phyloP scores from a whole-genome alignment of 768 basidiomycete species.

The Termitomyces sp. region DNA sequence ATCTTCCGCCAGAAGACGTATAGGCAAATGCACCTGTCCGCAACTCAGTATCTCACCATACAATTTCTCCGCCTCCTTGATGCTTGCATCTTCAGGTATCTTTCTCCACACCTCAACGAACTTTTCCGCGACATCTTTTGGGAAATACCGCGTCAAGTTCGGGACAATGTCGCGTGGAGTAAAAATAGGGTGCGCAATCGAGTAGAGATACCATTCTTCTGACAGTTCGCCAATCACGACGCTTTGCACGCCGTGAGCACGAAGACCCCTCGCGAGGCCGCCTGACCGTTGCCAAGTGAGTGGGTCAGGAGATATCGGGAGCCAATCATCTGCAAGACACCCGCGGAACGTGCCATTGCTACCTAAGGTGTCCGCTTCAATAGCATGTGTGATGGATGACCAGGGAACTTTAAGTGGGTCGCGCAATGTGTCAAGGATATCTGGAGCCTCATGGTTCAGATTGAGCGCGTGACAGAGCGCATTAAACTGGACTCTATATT shows the following conservation, averaged over 20 bases:
- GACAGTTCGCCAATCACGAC: constrained; percentile 64
- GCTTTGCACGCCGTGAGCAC: constrained; percentile 52
- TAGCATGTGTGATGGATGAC: constrained; percentile 46
- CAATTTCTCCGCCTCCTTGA: constrained; percentile 37
- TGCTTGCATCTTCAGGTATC: constrained; percentile 33
- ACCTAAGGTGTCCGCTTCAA: constrained; percentile 54
- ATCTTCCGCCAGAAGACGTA: constrained; percentile 58
- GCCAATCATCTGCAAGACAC: constrained; percentile 55
- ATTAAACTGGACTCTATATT: constrained; percentile 57
- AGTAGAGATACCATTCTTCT: constrained; percentile 78
- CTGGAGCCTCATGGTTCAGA: constrained; percentile 47
- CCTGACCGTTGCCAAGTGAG: constrained; percentile 70
- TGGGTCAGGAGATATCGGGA: constrained; percentile 45
- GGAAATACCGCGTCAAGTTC: constrained; percentile 61
- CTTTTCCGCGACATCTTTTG: constrained; percentile 36
- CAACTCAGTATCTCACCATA: constrained; percentile 59
- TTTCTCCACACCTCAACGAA: constrained; percentile 41
- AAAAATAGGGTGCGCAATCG: constrained; percentile 58
- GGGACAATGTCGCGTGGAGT: constrained; percentile 44
- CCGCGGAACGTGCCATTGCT: constrained; percentile 66
- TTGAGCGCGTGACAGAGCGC: constrained; percentile 53
- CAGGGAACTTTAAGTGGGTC: constrained; percentile 45
- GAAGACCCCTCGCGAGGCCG: constrained; percentile 47
- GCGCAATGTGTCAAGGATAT: constrained; percentile 45
- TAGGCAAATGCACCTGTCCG: constrained; percentile 65